phyloP scores from a whole-genome alignment of 768 basidiomycete species.

The Pleurotus citrinopileatus region DNA sequence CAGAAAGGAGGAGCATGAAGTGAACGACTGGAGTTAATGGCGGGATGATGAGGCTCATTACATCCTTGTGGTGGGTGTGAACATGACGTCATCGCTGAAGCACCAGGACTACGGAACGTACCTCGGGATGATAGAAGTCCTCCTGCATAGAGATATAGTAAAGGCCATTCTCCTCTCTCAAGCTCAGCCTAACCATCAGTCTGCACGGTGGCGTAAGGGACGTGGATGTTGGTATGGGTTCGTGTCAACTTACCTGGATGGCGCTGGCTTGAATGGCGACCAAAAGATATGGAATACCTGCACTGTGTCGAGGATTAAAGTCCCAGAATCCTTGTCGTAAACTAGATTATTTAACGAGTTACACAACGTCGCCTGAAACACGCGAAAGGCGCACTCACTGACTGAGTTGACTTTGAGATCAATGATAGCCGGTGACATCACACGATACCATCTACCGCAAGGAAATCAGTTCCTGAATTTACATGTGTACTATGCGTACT shows the following conservation, averaged over 20 bases:
- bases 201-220: constrained; percentile 21
- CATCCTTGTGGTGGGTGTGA: too few species aligned
- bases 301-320: constrained; percentile 48
- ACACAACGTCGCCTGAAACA: too few species aligned
- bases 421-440: constrained; percentile 54
- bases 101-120: constrained; percentile 15
- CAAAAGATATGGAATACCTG: constrained; percentile 54
- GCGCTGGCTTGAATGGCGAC: constrained; percentile 40
- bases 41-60: constrained; percentile 41
- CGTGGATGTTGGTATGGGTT: constrained; percentile 9
- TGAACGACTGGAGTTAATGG: constrained; percentile 36
- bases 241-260: constrained; percentile 35
- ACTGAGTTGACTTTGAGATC: constrained; percentile 38
- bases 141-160: constrained; percentile 55
- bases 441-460: constrained; percentile 54
- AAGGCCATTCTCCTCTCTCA: constrained; percentile 38
- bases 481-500: too few species aligned
- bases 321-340: constrained; percentile 39
- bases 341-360: too few species aligned
- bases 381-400: constrained; percentile 41
- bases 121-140: constrained; percentile 58
- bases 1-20: constrained; percentile 24
- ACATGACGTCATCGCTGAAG: background rate
- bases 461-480: too few species aligned
- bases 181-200: constrained; percentile 46